Base-by-base conservation (phyloP, 129 eudicot genomes). In the sunflower (Helianthus annuus) region DNA sequence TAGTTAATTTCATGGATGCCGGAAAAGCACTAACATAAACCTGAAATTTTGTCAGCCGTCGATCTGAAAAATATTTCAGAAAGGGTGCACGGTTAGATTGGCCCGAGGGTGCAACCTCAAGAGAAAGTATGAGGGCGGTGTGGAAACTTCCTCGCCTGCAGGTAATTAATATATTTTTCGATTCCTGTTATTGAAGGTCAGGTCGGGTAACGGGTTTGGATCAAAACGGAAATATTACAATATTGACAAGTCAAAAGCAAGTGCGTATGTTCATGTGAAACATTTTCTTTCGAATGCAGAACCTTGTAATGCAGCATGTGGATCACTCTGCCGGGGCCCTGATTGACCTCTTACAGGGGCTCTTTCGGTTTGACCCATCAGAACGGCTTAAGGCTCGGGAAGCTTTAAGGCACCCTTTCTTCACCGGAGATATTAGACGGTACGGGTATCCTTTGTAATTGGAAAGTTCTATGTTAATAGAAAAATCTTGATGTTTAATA, bases 101-200 rank as follows among this genome's bases (percentile, higher is more conserved):
- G 98, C 98, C 98, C 3, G 96, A 94, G 52, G 96, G 97, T 42
- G 96, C 98, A 61, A 69, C 97, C 32, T 94, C 98, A 44, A 84
- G 98, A 83, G 98, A 94, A 69, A 94, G 98, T 80, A 86, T 88
- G 74, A 86, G 86, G 82, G 92, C 97, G 10, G 98, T 94, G 49
- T 85, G 90, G 89, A 94, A 94, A 77, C 84, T 93, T 48, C 98
- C 97, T 52, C 93, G 96, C 34, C 91, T 93, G 38, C 98, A 85
- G 98, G 98, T 93, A 77, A 49, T 10, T 29, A 64, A 66, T 2
- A 1, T 1, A 27, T 32, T 32, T 0, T 32, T 3, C 22, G 36
- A 32, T 32, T 32, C 36, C 36, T 32, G 36, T 3, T 32, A 32
- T 32, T 32, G 36, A 32, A 32, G 36, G 36, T 32, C 36, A 3